These are phyloP conservation scores for Yamadazyma sp. DNA, from an alignment of 805 yeast genomes.

Conservation along the genomic window DNA sequence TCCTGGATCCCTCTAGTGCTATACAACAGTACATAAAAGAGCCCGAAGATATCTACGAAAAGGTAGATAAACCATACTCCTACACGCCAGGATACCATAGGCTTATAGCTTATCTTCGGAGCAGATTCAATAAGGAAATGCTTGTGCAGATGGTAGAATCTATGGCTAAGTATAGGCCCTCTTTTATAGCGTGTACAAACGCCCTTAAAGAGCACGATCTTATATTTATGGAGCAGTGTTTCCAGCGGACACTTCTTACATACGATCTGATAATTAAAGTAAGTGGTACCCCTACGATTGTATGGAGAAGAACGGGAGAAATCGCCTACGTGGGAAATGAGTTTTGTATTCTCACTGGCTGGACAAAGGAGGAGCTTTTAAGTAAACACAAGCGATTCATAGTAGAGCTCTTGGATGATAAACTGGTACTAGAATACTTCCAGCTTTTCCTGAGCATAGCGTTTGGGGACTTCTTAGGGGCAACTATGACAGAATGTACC, in stretches of 20 bases:
- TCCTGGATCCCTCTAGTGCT: constrained; percentile 17
- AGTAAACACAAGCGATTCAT: constrained; percentile 65
- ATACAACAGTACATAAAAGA: constrained; percentile 41
- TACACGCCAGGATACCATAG: constrained; percentile 91
- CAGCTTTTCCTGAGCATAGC: constrained; percentile 81
- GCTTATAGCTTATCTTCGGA: constrained; percentile 67
- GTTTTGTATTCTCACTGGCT: constrained; percentile 86
- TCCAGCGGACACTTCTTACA: constrained; percentile 86
- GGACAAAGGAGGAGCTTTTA: constrained; percentile 72
- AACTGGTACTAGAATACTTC: constrained; percentile 83
- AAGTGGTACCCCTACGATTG: constrained; percentile 91
- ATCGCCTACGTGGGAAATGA: constrained; percentile 95
- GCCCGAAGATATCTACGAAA: constrained; percentile 77
- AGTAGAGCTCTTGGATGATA: constrained; percentile 83
- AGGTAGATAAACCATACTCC: constrained; percentile 73
- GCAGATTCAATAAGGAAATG: constrained; percentile 66
- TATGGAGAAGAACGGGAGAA: constrained; percentile 95
- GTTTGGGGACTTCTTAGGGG: constrained; percentile 85
- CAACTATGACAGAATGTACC: constrained; percentile 83
- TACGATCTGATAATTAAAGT: constrained; percentile 81
- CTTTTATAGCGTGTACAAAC: constrained; percentile 89
- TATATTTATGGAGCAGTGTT: constrained; percentile 94
- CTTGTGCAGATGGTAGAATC: constrained; percentile 81
- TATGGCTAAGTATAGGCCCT: constrained; percentile 88
- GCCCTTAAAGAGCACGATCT: constrained; percentile 86